Percentiles rank a stretch among this genome's conserved stretches.
Conservation (phyloP, 805 yeast genomes). For the Ogataea ramenticola region DNA sequence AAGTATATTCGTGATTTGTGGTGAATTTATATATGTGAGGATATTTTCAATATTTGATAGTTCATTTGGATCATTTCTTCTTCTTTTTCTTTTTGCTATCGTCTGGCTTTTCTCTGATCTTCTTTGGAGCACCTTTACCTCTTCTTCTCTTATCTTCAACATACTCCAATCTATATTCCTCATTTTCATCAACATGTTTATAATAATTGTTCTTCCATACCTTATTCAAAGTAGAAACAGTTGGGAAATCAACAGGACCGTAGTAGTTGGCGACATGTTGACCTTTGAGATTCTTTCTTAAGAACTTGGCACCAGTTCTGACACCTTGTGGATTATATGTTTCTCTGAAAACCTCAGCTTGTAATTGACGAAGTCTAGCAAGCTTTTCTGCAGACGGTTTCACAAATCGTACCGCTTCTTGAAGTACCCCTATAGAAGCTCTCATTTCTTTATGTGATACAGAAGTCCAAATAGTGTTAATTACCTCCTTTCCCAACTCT, state of each 20-base stretch:
- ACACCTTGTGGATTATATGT: slow-evolving; percentile 57
- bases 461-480: no score
- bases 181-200: slow-evolving; percentile 58
- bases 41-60: not conserved
- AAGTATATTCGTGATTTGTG: not conserved
- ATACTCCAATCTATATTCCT: slow-evolving; percentile 60
- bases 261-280: slow-evolving; percentile 64
- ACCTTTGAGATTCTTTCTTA: slow-evolving; percentile 65
- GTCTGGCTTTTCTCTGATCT: slow-evolving; percentile 43
- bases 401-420: slow-evolving; percentile 8
- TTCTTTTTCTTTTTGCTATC: slow-evolving; percentile 34
- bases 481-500: no score
- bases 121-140: slow-evolving; percentile 85
- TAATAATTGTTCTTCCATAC: slow-evolving; percentile 19
- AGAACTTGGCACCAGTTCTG: slow-evolving; percentile 69
- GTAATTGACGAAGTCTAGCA: slow-evolving; percentile 47
- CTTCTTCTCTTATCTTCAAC: slow-evolving; percentile 66
- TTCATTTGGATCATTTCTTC: slow-evolving; percentile 6
- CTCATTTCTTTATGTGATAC: no score
- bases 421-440: not conserved
- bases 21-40: not conserved
- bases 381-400: slow-evolving; percentile 40
- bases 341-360: slow-evolving; percentile 62
- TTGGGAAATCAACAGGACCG: slow-evolving; percentile 66
- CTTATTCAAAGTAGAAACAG: slow-evolving; percentile 31